A percentile compares a stretch with the other conserved stretches of the same genome.
These are phyloP conservation scores for Phaseolus coccineus DNA, from an alignment of 331 rosid genomes.

Conservation along the genomic window DNA sequence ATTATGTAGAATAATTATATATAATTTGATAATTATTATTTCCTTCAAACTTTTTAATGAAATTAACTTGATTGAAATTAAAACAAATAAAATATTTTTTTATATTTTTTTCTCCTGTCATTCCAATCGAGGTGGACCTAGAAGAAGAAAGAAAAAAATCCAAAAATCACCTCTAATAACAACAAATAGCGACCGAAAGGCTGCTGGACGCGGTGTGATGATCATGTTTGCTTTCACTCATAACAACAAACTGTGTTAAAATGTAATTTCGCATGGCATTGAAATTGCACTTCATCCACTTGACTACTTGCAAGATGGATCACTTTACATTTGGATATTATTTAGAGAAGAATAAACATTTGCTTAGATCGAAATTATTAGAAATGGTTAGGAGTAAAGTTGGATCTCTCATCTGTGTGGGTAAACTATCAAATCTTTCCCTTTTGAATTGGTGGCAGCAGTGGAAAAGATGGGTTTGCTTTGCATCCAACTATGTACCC, in stretches of 20 bases:
- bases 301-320: background rate
- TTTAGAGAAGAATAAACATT: background rate
- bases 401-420: background rate
- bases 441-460: background rate
- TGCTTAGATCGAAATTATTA: background rate
- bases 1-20: no score
- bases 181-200: no score
- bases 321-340: background rate
- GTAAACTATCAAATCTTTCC: background rate
- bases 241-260: background rate
- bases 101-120: no score
- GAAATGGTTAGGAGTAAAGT: conserved; percentile 2
- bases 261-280: background rate
- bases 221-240: no score
- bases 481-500: conserved; percentile 3
- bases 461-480: background rate
- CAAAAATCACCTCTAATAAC: no score
- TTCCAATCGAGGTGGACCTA: no score
- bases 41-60: no score
- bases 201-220: no score
- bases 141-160: no score
- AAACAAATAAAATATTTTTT: no score
- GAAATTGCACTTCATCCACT: background rate
- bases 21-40: no score
- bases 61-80: no score